Conservation (phyloP, 208 protist species). For the Wallacemonas rigidus region DNA sequence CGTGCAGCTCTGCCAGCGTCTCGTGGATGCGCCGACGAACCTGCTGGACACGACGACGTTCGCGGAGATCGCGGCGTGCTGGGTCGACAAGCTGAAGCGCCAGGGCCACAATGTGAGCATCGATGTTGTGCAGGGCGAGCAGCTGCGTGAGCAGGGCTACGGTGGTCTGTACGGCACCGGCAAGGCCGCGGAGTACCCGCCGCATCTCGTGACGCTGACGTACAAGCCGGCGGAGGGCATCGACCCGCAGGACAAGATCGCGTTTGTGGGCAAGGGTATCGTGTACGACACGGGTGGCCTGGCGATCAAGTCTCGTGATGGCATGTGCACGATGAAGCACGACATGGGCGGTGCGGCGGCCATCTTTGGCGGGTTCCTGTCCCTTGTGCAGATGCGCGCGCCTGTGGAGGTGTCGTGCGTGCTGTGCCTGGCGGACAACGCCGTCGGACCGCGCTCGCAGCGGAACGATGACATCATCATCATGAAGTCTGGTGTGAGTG, state of each 20-base stretch:
- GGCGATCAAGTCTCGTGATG: constrained; percentile 66
- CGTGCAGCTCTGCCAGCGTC: constrained; percentile 78
- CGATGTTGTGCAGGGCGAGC: constrained; percentile 70
- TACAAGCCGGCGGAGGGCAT: constrained; percentile 65
- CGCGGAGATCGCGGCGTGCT: constrained; percentile 63
- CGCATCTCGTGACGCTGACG: constrained; percentile 76
- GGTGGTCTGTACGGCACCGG: constrained; percentile 82
- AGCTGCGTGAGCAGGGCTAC: constrained; percentile 82
- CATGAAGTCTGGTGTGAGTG: constrained; percentile 86
- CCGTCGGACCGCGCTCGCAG: constrained; percentile 70
- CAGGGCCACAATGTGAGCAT: constrained; percentile 34
- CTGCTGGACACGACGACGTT: constrained; percentile 86
- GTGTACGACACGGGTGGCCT: constrained; percentile 93
- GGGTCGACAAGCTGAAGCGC: constrained; percentile 35
- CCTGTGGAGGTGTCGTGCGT: constrained; percentile 52
- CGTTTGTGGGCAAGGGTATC: constrained; percentile 92
- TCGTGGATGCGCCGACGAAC: constrained; percentile 86
- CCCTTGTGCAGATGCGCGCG: constrained; percentile 42
- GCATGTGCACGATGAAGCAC: constrained; percentile 92
- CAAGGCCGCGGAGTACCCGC: constrained; percentile 85
- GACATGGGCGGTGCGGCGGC: constrained; percentile 92
- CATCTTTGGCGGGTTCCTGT: constrained; percentile 81
- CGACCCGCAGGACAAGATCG: constrained; percentile 57
- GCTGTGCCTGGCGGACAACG: constrained; percentile 91
- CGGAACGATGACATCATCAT: constrained; percentile 89